Evolutionary conservation across 164 flowering plant species (phyloP), one percentile per base, ranked within the genome.

Genomic region (Taxillus chinensis): DNA sequence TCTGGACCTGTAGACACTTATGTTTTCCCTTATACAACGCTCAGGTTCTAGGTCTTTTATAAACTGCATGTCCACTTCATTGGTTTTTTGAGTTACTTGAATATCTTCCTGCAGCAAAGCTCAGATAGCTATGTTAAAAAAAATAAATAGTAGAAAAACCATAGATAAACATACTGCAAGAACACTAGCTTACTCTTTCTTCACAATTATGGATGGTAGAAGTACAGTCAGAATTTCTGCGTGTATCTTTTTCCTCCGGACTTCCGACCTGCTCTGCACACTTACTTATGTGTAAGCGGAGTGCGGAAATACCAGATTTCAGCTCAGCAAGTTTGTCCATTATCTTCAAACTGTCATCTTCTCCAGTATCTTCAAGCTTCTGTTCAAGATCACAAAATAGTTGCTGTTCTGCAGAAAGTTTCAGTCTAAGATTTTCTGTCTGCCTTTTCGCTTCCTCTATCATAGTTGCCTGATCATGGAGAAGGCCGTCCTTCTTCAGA

Each of bases 301-400:
- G 74, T 38, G 77, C 39, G 49, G 80, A 78, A 52, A 92, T 75
- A 42, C 82, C 87, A 64, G 61, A 51, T 64, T 81, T 79, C 17
- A 92, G 83, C 79, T 85, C 87, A 37, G 63, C 62, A 39, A 92
- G 66, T 66, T 73, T 83, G 67, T 83, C 84, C 64, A 50, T 77
- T 52, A 86, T 69, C 71, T 69, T 66, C 62, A 72, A 64, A 54
- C 84, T 70, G 50, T 71, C 70, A 45, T 63, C 66, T 62, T 70
- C 70, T 67, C 82, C 79, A 61, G 67, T 50, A 50, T 76, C 80
- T 71, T 77, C 78, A 39, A 86, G 79, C 71, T 70, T 77, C 67
- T 49, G 68, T 64, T 83, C 67, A 82, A 84, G 48, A 15, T 60
- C 59, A 66, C n/a, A 56, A 51, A 73, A 69, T 68, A 3, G 68